Evolutionary conservation across 371 early-diverging fungal genomes (phyloP).

Genomic region (Mortierella sp.): DNA sequence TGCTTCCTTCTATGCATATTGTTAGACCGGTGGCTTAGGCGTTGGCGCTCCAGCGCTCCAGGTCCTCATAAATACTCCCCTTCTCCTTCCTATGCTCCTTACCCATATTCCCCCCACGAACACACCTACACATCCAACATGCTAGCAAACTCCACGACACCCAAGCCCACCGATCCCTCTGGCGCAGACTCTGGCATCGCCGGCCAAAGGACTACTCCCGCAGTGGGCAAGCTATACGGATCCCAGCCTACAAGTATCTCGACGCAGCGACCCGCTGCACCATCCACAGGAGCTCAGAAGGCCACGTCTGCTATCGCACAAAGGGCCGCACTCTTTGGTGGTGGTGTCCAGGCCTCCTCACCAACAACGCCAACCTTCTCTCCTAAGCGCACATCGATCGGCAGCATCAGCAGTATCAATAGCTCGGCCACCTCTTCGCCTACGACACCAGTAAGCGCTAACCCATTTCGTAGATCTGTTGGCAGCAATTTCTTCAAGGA

Average conservation of each 20-base stretch:
- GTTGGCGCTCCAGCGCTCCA: not conserved
- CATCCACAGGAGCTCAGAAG: not conserved
- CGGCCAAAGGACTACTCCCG: constrained; percentile 3
- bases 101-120: not conserved
- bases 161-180: constrained; percentile 1
- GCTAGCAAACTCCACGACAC: constrained; percentile 13
- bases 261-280: constrained; percentile 4
- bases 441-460: constrained; percentile 21
- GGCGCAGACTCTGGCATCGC: not conserved
- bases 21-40: no score
- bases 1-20: constrained; percentile 3
- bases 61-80: not conserved
- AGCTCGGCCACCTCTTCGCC: constrained; percentile 18
- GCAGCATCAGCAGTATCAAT: constrained; percentile 18
- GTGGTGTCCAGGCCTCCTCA: constrained; percentile 11
- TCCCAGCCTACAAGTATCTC: constrained; percentile 15
- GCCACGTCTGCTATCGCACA: constrained; percentile 18
- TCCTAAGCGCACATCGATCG: constrained; percentile 16
- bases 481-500: constrained; percentile 7
- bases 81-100: not conserved
- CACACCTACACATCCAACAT: constrained; percentile 3
- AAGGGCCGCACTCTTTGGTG: constrained; percentile 25
- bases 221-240: constrained; percentile 19
- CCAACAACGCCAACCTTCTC: constrained; percentile 16
- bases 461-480: constrained; percentile 22